A percentile compares a stretch with the other conserved stretches of the same genome.
Evolutionary conservation across 176 grass and related monocot genomes (phyloP).

Genomic region (Oropetium thomaeum): DNA sequence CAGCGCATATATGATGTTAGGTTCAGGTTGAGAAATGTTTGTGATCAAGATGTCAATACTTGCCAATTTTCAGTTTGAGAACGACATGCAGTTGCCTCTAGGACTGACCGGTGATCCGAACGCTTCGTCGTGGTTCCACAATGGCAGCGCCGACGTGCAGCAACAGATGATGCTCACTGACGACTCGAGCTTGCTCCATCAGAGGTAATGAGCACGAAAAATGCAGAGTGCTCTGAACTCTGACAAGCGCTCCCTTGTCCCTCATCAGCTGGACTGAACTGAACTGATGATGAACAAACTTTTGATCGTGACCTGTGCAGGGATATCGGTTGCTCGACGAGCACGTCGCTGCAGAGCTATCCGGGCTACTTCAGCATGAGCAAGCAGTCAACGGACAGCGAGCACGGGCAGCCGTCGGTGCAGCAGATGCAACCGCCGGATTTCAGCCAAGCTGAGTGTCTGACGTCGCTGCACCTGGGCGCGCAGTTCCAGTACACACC

Average conservation of each 20-base stretch:
- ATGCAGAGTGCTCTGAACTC: not conserved
- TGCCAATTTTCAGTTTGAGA: constrained; percentile 49
- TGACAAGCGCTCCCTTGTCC: too few relatives aligned
- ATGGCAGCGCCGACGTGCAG: constrained; percentile 14
- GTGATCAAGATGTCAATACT: not conserved
- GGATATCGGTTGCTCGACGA: constrained; percentile 56
- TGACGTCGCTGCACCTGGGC: constrained; percentile 44
- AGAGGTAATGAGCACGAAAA: constrained; percentile 51
- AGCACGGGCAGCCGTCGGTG: constrained; percentile 29
- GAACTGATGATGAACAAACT: not conserved
- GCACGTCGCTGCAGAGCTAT: constrained; percentile 53
- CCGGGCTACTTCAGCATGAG: constrained; percentile 48
- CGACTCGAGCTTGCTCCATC: constrained; percentile 54
- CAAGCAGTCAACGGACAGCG: constrained; percentile 39
- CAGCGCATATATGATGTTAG: not conserved
- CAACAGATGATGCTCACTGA: constrained; percentile 48
- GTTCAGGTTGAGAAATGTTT: not conserved
- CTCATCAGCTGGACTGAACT: not conserved
- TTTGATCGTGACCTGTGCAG: constrained; percentile 23
- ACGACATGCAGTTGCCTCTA: constrained; percentile 50
- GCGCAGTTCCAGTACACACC: constrained; percentile 45
- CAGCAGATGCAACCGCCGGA: constrained; percentile 23
- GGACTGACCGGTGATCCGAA: constrained; percentile 39
- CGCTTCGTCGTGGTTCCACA: constrained; percentile 50
- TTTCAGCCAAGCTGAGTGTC: constrained; percentile 46